Evolutionary conservation across 495 filamentous ascomycete species (phyloP).

Genomic region (Penicillium fimorum): DNA sequence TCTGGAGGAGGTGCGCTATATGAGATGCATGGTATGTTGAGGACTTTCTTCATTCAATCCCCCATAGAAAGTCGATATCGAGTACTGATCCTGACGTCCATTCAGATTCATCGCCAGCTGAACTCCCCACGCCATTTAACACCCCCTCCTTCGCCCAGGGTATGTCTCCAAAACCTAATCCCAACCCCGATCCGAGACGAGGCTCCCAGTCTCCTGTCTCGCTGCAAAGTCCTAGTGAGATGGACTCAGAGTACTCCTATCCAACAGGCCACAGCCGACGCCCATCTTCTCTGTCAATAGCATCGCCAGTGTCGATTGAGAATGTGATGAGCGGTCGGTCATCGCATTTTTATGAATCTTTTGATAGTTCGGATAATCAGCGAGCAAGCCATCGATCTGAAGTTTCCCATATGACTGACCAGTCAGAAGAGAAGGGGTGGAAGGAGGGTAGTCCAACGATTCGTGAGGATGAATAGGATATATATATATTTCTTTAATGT

Average conservation of each 20-base stretch:
- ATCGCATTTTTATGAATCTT: slow-evolving; percentile 18
- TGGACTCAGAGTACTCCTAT: slow-evolving; percentile 4
- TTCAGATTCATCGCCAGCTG: slow-evolving; percentile 22
- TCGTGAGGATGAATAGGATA: slow-evolving; percentile 13
- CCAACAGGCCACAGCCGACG: slow-evolving; percentile 10
- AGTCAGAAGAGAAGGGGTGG: slow-evolving; percentile 7
- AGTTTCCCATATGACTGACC: slow-evolving; percentile 13
- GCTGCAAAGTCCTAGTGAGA: slow-evolving; percentile 7
- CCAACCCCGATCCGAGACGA: not conserved
- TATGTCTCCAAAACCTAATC: not conserved
- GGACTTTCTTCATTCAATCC: not conserved
- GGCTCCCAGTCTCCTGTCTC: slow-evolving; percentile 13
- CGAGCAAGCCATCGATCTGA: slow-evolving; percentile 17
- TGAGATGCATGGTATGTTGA: slow-evolving; percentile 23
- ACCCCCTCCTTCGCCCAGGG: not conserved
- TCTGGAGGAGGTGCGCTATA: slow-evolving; percentile 23
- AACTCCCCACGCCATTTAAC: slow-evolving; percentile 21
- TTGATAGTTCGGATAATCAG: not conserved
- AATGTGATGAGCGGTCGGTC: slow-evolving; percentile 12
- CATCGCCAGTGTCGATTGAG: slow-evolving; percentile 18
- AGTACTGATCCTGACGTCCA: not conserved
- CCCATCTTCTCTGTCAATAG: slow-evolving; percentile 10
- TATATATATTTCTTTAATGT: not conserved
- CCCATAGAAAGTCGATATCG: not conserved
- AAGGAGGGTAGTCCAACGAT: slow-evolving; percentile 12